phyloP scores from a whole-genome alignment of 345 rosid species.

The Atalantia buxifolia region DNA sequence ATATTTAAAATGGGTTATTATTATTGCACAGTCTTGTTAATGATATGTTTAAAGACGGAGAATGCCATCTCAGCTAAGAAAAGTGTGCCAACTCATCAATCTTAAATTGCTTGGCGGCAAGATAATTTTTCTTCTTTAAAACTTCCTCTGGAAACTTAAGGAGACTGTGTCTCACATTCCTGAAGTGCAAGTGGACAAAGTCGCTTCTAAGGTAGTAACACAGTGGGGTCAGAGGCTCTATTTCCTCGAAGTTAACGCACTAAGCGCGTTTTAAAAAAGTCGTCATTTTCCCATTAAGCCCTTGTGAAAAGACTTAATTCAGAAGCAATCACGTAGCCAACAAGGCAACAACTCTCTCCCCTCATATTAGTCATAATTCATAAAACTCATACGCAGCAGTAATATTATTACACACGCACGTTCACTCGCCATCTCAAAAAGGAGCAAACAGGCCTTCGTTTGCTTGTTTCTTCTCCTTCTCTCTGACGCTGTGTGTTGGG shows the following conservation, averaged over 20 bases:
- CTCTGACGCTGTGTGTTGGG: not conserved
- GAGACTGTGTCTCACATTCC: not conserved
- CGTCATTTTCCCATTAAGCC: not conserved
- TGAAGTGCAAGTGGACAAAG: not conserved
- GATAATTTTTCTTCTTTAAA: not conserved
- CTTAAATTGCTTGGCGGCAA: not conserved
- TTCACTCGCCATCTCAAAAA: constrained; percentile 25
- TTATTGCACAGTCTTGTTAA: not conserved
- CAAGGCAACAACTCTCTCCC: too few relatives aligned
- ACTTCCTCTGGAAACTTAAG: not conserved
- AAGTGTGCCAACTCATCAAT: not conserved
- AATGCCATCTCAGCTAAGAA: not conserved
- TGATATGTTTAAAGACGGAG: not conserved
- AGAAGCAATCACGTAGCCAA: not conserved
- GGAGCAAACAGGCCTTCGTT: constrained; percentile 14
- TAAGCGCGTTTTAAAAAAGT: not conserved
- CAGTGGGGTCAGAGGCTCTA: too few relatives aligned
- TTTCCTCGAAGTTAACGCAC: not conserved
- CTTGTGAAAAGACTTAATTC: not conserved
- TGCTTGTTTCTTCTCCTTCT: not conserved
- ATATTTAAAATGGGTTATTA: too few relatives aligned
- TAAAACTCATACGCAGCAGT: not conserved
- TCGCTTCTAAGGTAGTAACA: too few relatives aligned
- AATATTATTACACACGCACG: not conserved
- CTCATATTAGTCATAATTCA: too few relatives aligned